Evolutionary conservation across 495 filamentous ascomycete species (phyloP).

Genomic region (Thermochaetoides thermophila): DNA sequence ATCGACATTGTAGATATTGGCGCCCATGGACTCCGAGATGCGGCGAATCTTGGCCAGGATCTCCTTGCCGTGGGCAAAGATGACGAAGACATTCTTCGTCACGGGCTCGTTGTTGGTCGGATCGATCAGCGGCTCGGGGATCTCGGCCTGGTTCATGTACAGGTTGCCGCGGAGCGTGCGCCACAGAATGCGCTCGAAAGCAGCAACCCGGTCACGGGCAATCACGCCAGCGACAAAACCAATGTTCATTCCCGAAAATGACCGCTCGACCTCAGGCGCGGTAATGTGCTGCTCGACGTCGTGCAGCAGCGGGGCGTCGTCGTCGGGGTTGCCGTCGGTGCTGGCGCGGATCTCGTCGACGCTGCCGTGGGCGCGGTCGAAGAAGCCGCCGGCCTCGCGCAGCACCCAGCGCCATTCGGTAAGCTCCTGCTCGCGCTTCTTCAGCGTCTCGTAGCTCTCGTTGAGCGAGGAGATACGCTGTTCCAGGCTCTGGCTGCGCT

Average conservation of each 20-base stretch:
- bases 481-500: slow-evolving; percentile 82
- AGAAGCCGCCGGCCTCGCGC: slow-evolving; percentile 88
- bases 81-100: slow-evolving; percentile 97
- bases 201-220: slow-evolving; percentile 75
- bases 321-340: slow-evolving; percentile 75
- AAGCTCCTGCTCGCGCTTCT: slow-evolving; percentile 91
- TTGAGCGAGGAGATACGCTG: slow-evolving; percentile 82
- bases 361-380: slow-evolving; percentile 87
- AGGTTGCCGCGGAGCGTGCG: slow-evolving; percentile 91
- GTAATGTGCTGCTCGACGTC: slow-evolving; percentile 73
- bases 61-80: slow-evolving; percentile 96
- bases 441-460: slow-evolving; percentile 94
- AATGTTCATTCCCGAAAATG: slow-evolving; percentile 93
- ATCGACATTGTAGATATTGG: slow-evolving; percentile 89
- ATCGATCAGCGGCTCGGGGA: slow-evolving; percentile 86
- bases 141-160: slow-evolving; percentile 99
- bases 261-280: slow-evolving; percentile 66
- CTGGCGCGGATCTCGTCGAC: slow-evolving; percentile 92
- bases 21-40: slow-evolving; percentile 92
- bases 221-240: slow-evolving; percentile 99
- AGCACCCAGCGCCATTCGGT: slow-evolving; percentile 97
- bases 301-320: slow-evolving; percentile 67
- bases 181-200: slow-evolving; percentile 96
- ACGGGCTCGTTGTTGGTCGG: slow-evolving; percentile 79
- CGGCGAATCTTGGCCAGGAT: slow-evolving; percentile 97